Conservation (phyloP, 83 land plant species). For the Thuja plicata region DNA sequence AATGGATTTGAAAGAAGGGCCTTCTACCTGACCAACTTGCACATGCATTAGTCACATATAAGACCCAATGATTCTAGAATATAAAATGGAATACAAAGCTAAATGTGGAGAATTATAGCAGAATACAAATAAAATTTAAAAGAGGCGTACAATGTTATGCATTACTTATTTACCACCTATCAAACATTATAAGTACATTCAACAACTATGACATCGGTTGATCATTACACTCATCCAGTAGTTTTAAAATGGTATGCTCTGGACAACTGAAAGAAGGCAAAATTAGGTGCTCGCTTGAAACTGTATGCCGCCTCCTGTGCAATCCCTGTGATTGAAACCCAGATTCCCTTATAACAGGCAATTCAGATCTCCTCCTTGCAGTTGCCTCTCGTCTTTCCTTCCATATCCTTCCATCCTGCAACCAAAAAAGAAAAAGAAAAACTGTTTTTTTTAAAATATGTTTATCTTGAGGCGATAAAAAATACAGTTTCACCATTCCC, state of each 20-base stretch:
- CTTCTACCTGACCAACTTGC: background rate
- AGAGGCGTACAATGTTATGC: background rate
- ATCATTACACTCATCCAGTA: conserved; percentile 56
- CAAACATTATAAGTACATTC: background rate
- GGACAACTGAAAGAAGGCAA: conserved; percentile 54
- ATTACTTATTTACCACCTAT: conserved; percentile 7
- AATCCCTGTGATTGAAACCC: conserved; percentile 12
- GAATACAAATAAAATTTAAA: background rate
- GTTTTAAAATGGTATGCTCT: conserved; percentile 47
- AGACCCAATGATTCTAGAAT: background rate
- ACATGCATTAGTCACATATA: background rate
- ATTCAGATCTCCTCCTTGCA: conserved; percentile 27
- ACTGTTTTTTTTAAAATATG: background rate
- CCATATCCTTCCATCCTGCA: conserved; percentile 79
- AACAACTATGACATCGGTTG: background rate
- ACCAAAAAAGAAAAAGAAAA: background rate
- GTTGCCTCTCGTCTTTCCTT: conserved; percentile 63
- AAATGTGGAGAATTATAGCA: background rate
- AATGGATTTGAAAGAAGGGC: background rate
- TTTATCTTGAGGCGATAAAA: background rate
- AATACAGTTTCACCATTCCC: background rate
- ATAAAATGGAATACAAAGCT: background rate
- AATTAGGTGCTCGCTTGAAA: conserved; percentile 25
- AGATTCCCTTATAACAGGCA: conserved; percentile 29
- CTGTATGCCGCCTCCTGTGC: conserved; percentile 24